phyloP scores from a whole-genome alignment of 371 early-diverging fungal species.

The Capniomyces stellatus region DNA sequence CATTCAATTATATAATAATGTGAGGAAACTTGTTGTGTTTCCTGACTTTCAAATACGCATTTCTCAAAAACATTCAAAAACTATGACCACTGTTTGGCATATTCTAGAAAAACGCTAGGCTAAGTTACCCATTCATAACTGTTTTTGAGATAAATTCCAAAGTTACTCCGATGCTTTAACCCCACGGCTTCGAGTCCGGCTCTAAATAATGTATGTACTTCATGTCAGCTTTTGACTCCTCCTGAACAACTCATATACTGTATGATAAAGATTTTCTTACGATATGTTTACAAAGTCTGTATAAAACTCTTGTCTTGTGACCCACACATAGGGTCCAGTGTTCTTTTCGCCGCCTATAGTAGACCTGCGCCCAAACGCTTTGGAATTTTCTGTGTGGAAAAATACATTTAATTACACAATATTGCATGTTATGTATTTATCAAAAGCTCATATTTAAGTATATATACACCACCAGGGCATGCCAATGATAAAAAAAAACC shows the following conservation, averaged over 20 bases:
- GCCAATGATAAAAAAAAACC: background rate
- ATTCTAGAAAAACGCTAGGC: background rate
- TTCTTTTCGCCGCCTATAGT: background rate
- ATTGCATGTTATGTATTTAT: background rate
- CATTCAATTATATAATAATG: too few species aligned
- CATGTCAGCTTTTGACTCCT: too few species aligned
- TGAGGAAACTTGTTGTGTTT: too few species aligned
- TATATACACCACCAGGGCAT: background rate
- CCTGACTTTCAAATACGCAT: too few species aligned
- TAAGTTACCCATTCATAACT: background rate
- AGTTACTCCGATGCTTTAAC: background rate
- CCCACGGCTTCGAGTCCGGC: background rate
- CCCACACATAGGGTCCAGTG: background rate
- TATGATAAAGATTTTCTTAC: too few species aligned
- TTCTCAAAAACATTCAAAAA: too few species aligned
- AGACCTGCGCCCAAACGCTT: background rate
- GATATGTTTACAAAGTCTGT: background rate
- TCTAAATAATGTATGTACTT: too few species aligned
- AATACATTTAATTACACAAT: background rate
- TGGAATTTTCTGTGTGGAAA: background rate
- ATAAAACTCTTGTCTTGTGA: background rate
- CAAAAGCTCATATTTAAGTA: background rate
- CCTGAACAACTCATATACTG: too few species aligned
- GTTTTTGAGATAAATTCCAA: background rate
- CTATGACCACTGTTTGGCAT: background rate